phyloP scores from a whole-genome alignment of 148 eudicot species.

The Arctostaphylos glauca region DNA sequence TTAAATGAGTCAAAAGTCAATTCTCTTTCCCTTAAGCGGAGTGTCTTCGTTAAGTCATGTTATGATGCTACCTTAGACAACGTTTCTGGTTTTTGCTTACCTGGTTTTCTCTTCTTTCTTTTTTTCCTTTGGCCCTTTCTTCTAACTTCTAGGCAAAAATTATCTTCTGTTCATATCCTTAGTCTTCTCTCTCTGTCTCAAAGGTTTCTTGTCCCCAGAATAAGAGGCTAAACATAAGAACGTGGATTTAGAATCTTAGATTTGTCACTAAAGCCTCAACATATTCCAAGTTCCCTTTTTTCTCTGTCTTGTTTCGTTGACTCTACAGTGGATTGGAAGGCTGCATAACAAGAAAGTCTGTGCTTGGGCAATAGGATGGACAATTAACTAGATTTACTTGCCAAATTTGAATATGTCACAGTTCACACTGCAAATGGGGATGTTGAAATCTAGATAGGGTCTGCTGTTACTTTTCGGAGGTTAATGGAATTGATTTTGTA shows the following conservation, averaged over 20 bases:
- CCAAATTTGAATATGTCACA: background rate
- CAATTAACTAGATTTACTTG: background rate
- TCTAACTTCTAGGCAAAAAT: background rate
- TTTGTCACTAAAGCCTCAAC: background rate
- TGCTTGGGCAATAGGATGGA: background rate
- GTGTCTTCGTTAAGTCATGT: background rate
- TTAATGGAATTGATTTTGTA: background rate
- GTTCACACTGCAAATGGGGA: background rate
- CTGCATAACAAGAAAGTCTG: background rate
- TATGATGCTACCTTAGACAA: background rate
- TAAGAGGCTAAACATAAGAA: background rate
- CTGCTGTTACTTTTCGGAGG: background rate
- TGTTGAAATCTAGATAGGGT: background rate
- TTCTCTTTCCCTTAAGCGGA: background rate
- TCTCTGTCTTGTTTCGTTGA: background rate
- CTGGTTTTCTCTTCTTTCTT: conserved; percentile 1
- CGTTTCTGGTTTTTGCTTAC: background rate
- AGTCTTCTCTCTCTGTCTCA: background rate
- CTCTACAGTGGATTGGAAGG: background rate
- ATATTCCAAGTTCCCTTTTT: background rate
- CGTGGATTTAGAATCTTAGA: background rate
- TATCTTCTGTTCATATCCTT: background rate
- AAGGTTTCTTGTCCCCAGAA: background rate
- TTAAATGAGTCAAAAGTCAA: background rate
- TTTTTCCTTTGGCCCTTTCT: background rate